These are phyloP conservation scores for Skeletonema menzelii DNA, from an alignment of 108 stramenopile genomes.

Conservation along the genomic window DNA sequence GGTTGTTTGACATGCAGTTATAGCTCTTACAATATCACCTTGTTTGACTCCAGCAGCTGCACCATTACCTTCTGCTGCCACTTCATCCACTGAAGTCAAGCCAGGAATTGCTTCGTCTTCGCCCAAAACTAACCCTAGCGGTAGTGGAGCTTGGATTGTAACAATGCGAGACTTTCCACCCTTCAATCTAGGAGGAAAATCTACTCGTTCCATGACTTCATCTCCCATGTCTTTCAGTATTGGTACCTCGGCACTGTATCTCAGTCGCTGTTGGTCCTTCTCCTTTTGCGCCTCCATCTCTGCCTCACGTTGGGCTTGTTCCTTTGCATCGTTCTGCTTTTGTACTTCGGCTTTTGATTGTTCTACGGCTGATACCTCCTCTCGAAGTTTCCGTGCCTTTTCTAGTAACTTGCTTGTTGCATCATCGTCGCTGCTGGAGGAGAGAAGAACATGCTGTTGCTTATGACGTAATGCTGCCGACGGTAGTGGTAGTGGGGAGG, in stretches of 20 bases:
- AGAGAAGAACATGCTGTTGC: neutral
- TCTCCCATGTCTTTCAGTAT: conserved; percentile 80
- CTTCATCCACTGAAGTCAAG: conserved; percentile 63
- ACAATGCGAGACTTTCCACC: conserved; percentile 48
- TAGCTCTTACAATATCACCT: conserved; percentile 73
- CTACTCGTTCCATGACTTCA: conserved; percentile 61
- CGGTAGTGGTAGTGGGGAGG: neutral
- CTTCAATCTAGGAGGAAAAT: conserved; percentile 67
- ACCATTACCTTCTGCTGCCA: conserved; percentile 56
- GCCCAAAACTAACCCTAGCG: conserved; percentile 72
- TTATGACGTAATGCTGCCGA: neutral
- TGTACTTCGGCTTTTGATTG: conserved; percentile 13
- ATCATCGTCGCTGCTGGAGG: conserved; percentile 19
- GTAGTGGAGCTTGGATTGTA: conserved; percentile 52
- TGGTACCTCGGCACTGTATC: conserved; percentile 72
- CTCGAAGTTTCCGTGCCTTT: conserved; percentile 52
- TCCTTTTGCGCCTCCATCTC: conserved; percentile 32
- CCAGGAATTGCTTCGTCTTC: conserved; percentile 45
- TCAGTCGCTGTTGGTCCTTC: conserved; percentile 31
- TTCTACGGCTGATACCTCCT: conserved; percentile 56
- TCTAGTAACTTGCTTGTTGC: conserved; percentile 47
- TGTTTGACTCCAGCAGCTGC: conserved; percentile 52
- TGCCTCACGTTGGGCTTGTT: conserved; percentile 15
- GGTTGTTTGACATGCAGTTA: conserved; percentile 67
- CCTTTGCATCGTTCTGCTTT: conserved; percentile 37